A percentile compares a stretch with the other conserved stretches of the same genome.
Conservation (phyloP, 2,329 filamentous ascomycete species). For the Simplicillium sp. region DNA sequence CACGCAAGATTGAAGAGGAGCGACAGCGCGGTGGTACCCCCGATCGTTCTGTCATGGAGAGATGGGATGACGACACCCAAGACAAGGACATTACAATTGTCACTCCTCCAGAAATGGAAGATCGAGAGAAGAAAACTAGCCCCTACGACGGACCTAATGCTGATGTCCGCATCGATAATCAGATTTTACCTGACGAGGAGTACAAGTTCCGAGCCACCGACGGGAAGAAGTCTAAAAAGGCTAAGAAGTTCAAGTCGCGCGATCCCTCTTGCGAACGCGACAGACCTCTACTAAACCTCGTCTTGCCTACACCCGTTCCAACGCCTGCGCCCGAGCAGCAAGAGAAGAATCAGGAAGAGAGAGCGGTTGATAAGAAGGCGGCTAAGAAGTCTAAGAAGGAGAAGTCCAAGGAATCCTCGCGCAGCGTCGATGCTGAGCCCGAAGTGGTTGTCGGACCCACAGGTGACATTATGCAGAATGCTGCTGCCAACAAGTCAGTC, state of each 20-base stretch:
- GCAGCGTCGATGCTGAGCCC: constrained; percentile 15
- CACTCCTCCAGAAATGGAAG: constrained; percentile 37
- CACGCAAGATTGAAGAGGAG: constrained; percentile 43
- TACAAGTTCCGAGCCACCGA: constrained; percentile 20
- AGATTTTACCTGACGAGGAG: constrained; percentile 44
- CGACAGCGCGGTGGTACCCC: constrained; percentile 43
- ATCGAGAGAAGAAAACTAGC: constrained; percentile 28
- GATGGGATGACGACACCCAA: constrained; percentile 33
- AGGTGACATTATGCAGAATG: constrained; percentile 31
- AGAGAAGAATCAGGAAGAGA: constrained; percentile 6
- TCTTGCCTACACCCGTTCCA: constrained; percentile 47
- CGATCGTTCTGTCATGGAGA: constrained; percentile 44
- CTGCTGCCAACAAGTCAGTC: constrained; percentile 43
- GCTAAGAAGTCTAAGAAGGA: constrained; percentile 6
- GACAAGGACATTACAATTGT: constrained; percentile 35
- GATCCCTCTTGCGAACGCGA: constrained; percentile 46
- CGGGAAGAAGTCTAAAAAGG: constrained; percentile 17
- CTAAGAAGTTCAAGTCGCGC: constrained; percentile 28
- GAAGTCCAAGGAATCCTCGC: constrained; percentile 10
- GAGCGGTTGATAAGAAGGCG: constrained; percentile 8
- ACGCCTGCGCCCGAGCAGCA: constrained; percentile 28
- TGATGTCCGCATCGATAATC: constrained; percentile 53
- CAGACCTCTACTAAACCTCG: constrained; percentile 50
- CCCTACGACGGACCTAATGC: constrained; percentile 50
- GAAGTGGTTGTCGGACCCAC: constrained; percentile 28